A percentile compares a stretch with the other conserved stretches of the same genome.
These are phyloP conservation scores for Saccharomycopsis hybrid DNA, from an alignment of 1,139 yeast genomes.

Conservation along the genomic window DNA sequence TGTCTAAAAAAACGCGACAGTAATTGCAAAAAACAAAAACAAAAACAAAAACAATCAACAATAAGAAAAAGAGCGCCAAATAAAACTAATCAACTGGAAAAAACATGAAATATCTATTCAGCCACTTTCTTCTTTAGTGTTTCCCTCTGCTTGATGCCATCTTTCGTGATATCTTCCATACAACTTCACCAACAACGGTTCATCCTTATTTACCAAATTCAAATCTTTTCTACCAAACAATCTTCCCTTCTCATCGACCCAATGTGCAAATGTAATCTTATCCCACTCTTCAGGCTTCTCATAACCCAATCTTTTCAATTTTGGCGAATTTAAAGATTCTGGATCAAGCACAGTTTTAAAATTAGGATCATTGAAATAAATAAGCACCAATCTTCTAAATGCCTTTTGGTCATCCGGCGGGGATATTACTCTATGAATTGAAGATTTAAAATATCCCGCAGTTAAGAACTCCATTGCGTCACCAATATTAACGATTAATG, in stretches of 20 bases:
- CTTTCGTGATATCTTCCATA: conserved; percentile 38
- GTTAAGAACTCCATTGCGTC: conserved; percentile 44
- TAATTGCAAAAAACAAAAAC: too few relatives aligned
- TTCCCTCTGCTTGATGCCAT: conserved; percentile 31
- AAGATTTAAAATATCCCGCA: conserved; percentile 44
- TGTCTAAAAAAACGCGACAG: too few relatives aligned
- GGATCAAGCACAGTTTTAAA: conserved; percentile 34
- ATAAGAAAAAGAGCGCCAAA: too few relatives aligned
- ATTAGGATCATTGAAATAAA: conserved; percentile 38
- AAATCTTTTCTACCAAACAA: conserved; percentile 33
- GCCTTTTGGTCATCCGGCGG: conserved; percentile 40
- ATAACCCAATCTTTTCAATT: conserved; percentile 31
- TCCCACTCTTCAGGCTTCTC: conserved; percentile 36
- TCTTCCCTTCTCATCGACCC: conserved; percentile 39
- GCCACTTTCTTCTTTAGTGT: not conserved
- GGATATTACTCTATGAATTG: conserved; percentile 40
- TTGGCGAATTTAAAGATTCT: conserved; percentile 35
- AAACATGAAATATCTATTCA: too few relatives aligned
- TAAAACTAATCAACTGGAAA: too few relatives aligned
- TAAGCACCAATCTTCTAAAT: conserved; percentile 37
- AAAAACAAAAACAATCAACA: too few relatives aligned
- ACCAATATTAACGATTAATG: conserved; percentile 44
- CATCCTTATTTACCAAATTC: conserved; percentile 31
- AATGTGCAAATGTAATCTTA: conserved; percentile 31
- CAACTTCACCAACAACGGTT: conserved; percentile 33